A percentile compares a stretch with the other conserved stretches of the same genome.
phyloP scores from a whole-genome alignment of 202 grass and related monocot species.

The Dendrocalamus latiflorus region DNA sequence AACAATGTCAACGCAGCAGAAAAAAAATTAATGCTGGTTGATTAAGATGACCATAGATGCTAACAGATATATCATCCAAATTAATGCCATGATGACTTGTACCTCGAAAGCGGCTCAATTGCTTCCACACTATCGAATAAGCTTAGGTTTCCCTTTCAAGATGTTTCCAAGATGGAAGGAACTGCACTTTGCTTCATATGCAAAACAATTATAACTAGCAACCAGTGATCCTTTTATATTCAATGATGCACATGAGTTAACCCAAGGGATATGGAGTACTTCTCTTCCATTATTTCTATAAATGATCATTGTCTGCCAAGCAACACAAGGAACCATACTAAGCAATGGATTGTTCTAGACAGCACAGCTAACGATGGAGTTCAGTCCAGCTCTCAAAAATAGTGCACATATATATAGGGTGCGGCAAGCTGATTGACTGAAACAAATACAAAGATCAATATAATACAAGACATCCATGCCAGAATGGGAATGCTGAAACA shows the following conservation, averaged over 20 bases:
- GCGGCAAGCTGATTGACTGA: too few species aligned
- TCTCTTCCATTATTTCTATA: background rate
- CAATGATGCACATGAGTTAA: background rate
- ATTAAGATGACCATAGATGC: background rate
- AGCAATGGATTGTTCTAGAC: background rate
- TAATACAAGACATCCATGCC: background rate
- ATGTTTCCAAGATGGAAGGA: background rate
- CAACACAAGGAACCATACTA: background rate
- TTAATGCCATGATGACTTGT: background rate
- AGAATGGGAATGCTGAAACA: background rate
- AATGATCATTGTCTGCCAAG: background rate
- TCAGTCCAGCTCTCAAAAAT: background rate
- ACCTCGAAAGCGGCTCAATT: background rate
- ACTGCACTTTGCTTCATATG: background rate
- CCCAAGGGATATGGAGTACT: background rate
- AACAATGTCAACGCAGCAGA: conserved; percentile 3
- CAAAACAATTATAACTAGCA: background rate
- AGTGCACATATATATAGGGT: background rate
- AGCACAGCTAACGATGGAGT: background rate
- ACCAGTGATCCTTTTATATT: background rate
- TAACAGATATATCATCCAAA: background rate
- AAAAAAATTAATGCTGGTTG: background rate
- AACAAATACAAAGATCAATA: background rate
- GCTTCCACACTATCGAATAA: background rate
- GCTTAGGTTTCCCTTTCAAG: background rate